Base-by-base conservation (phyloP, 202 grass and related monocot genomes). In the Panicum hallii region DNA sequence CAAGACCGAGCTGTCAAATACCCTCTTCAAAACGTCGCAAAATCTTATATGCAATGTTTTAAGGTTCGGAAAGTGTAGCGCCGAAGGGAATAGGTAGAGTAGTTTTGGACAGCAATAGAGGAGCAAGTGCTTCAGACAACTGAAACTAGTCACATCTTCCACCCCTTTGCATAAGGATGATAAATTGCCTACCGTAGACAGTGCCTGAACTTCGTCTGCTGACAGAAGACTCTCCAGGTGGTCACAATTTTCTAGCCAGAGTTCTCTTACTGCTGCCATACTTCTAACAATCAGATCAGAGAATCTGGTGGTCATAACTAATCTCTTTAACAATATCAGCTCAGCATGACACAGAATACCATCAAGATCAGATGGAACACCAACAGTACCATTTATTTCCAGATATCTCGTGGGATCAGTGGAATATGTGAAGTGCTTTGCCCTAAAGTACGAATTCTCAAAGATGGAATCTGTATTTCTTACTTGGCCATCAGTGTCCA, bases 41-140 rank as follows among this genome's bases (percentile, higher is more conserved):
- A 89, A 84, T 14, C 22, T 74, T 13, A 89, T 80, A 20, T 67
- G 0, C 45, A 85, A 9, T 2, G 1, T 80, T 38, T 60, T 10
- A 52, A 85, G 82, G 48, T 68, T 69, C 2, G 76, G 76, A 41
- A 80, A 0, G 11, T 17, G n/a, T 69, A 85, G 16, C 4, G 0
- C 14, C 0, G 34, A 75, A 52, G 62, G 76, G 4, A 80, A 84
- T 6, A 89, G 61, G 30, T 20, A 79, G 0, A 22, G 17, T 15
- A 89, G 50, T 14, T 68, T 89, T 54, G 70, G 82, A 19, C 87
- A 89, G 11, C 82, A 69, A 14, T 89, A 82, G 0, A 89, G 36
- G 30, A 75, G 5, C 76, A 89, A 44, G 22, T 69, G 76, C 52
- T 9, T 38, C 62, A 89, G n/a, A 74, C 70, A 85, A 52, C 50